phyloP scores from a whole-genome alignment of 192 early-diverging fungal species.

The Entomortierella chlamydospora region DNA sequence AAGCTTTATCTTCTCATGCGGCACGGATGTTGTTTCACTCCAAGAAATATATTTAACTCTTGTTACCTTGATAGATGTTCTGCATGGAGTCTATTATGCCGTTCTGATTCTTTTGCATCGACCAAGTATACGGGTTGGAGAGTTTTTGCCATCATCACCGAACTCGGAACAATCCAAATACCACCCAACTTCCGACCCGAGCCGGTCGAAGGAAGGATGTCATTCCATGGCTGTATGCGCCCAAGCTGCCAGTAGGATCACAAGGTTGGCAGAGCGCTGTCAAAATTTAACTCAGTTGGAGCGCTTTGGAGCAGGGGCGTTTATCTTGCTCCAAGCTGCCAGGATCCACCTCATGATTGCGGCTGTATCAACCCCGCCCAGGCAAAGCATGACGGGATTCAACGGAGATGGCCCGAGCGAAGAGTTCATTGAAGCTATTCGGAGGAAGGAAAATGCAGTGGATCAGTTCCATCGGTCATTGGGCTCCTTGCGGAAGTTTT shows the following conservation, averaged over 20 bases:
- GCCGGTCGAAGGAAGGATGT: slow-evolving; percentile 10
- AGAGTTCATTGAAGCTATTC: slow-evolving; percentile 10
- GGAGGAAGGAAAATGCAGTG: slow-evolving; percentile 8
- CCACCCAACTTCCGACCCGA: background rate
- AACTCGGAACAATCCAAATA: background rate
- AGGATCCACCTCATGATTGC: slow-evolving; percentile 13
- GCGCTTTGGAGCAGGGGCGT: slow-evolving; percentile 17
- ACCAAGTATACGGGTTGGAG: slow-evolving; percentile 13
- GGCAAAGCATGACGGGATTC: background rate
- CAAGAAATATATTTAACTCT: too few relatives aligned
- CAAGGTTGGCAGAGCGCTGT: slow-evolving; percentile 9
- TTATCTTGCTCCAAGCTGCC: slow-evolving; percentile 11
- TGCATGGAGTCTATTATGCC: slow-evolving; percentile 12
- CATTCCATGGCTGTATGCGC: slow-evolving; percentile 20
- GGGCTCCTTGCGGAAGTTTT: slow-evolving; percentile 13
- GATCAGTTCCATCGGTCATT: slow-evolving; percentile 17
- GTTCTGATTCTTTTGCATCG: slow-evolving; percentile 12
- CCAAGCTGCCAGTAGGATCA: slow-evolving; percentile 16
- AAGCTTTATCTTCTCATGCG: too few relatives aligned
- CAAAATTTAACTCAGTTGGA: slow-evolving; percentile 8
- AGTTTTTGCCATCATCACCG: background rate
- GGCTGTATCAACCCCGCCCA: background rate
- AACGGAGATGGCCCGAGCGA: background rate
- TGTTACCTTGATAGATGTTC: slow-evolving; percentile 5
- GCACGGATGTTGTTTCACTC: too few relatives aligned